These are phyloP conservation scores for Fragaria vesca DNA, from an alignment of 306 rosid genomes.

Conservation along the genomic window DNA sequence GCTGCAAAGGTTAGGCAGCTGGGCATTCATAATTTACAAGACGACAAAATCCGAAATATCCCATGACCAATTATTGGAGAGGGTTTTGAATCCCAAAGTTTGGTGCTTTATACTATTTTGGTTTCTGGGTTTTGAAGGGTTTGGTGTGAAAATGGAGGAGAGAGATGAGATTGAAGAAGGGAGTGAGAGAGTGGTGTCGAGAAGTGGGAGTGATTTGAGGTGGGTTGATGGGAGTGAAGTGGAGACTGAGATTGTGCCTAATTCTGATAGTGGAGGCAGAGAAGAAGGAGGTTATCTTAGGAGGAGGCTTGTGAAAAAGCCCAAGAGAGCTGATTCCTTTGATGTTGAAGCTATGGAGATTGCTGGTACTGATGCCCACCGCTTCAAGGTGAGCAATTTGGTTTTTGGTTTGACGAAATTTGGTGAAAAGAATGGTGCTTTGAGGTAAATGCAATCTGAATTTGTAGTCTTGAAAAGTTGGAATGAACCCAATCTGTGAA, in stretches of 20 bases:
- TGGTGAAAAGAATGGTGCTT: not conserved
- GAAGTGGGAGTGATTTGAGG: conserved; percentile 48
- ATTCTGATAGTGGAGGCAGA: conserved; percentile 34
- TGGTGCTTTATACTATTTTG: not conserved
- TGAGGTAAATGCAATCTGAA: not conserved
- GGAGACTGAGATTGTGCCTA: conserved; percentile 51
- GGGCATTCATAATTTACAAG: not conserved
- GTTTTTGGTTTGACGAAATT: not conserved
- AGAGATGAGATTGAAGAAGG: conserved; percentile 69
- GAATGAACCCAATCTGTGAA: not conserved
- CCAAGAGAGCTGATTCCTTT: conserved; percentile 82
- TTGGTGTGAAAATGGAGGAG: conserved; percentile 38
- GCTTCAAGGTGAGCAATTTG: conserved; percentile 42
- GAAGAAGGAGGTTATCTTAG: conserved; percentile 63
- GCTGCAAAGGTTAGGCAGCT: not conserved
- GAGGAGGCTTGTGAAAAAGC: conserved; percentile 76
- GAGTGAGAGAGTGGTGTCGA: conserved; percentile 47
- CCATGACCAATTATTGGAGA: not conserved
- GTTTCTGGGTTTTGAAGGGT: conserved; percentile 30
- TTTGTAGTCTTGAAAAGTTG: not conserved
- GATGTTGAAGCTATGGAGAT: conserved; percentile 92
- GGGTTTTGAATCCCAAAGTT: not conserved
- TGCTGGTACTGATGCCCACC: conserved; percentile 54
- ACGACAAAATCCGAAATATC: not conserved
- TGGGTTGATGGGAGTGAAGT: conserved; percentile 96